Percentiles rank a stretch among this genome's conserved stretches.
These are phyloP conservation scores for Geum urbanum DNA, from an alignment of 306 rosid species.

Conservation along the genomic window DNA sequence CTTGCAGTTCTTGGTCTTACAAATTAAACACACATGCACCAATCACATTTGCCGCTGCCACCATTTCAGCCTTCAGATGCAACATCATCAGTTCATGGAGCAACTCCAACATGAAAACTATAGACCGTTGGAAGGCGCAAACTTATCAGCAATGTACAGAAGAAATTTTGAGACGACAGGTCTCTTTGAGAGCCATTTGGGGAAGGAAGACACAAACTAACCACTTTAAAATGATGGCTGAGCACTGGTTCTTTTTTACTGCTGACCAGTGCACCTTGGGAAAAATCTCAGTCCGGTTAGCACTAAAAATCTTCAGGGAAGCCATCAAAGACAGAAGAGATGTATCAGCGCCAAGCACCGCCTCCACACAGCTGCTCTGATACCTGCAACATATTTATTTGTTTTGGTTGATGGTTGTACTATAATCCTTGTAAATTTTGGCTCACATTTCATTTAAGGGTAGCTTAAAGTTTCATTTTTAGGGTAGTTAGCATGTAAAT, in stretches of 20 bases:
- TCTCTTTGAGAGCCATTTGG: background rate
- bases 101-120: constrained; percentile 48
- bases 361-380: constrained; percentile 25
- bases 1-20: constrained; percentile 68
- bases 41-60: constrained; percentile 40
- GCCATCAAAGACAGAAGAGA: constrained; percentile 5
- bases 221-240: constrained; percentile 6
- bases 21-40: constrained; percentile 56
- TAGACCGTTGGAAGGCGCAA: constrained; percentile 20
- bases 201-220: background rate
- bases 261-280: constrained; percentile 20
- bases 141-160: constrained; percentile 22
- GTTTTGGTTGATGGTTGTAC: background rate
- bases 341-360: background rate
- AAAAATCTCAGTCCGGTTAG: constrained; percentile 2
- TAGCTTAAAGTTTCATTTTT: background rate
- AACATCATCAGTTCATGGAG: constrained; percentile 63
- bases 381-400: constrained; percentile 37
- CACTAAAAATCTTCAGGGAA: constrained; percentile 7
- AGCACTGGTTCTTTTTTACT: constrained; percentile 23
- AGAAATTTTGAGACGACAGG: constrained; percentile 1
- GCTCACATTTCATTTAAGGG: background rate
- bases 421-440: constrained; percentile 50
- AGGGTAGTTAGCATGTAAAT: constrained; percentile 13
- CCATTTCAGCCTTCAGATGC: constrained; percentile 53